phyloP scores from a whole-genome alignment of 371 early-diverging fungal genomes.

The Chytridium lagenaria region DNA sequence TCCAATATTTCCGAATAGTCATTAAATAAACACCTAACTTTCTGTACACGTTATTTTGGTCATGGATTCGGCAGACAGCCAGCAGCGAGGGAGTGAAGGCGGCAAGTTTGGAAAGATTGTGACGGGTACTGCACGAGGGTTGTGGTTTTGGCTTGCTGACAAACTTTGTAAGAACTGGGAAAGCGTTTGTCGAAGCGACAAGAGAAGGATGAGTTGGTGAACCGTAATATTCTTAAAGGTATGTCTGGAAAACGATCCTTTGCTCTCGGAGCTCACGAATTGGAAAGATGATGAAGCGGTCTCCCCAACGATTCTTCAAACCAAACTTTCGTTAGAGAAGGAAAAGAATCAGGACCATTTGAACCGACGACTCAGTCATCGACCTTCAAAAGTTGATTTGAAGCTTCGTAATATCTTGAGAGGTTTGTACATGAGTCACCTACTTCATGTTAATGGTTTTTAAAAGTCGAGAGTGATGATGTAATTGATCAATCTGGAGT shows the following conservation, averaged over 20 bases:
- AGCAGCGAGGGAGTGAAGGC: too few relatives aligned
- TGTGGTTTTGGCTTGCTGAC: too few relatives aligned
- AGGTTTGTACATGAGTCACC: too few relatives aligned
- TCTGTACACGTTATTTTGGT: not conserved
- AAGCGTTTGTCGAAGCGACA: conserved; percentile 66
- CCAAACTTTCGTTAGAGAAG: conserved; percentile 48
- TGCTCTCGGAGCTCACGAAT: too few relatives aligned
- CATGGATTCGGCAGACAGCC: not conserved
- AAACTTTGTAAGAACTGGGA: conserved; percentile 54
- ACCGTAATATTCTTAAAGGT: conserved; percentile 71
- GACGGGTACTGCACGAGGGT: too few relatives aligned
- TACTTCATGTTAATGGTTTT: too few relatives aligned
- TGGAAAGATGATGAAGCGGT: conserved; percentile 37
- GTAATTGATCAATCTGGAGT: conserved; percentile 28
- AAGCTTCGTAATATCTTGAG: conserved; percentile 55
- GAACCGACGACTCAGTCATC: conserved; percentile 39
- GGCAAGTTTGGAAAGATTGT: conserved; percentile 18
- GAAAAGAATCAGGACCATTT: conserved; percentile 50
- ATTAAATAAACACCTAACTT: too few relatives aligned
- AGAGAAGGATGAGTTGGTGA: conserved; percentile 71
- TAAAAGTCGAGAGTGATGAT: conserved; percentile 29
- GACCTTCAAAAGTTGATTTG: conserved; percentile 54
- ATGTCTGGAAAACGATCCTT: too few relatives aligned
- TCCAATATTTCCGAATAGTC: too few relatives aligned
- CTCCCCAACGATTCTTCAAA: conserved; percentile 43